These are phyloP conservation scores for Penicillium nucicola DNA, from an alignment of 495 filamentous ascomycete species.

Conservation along the genomic window DNA sequence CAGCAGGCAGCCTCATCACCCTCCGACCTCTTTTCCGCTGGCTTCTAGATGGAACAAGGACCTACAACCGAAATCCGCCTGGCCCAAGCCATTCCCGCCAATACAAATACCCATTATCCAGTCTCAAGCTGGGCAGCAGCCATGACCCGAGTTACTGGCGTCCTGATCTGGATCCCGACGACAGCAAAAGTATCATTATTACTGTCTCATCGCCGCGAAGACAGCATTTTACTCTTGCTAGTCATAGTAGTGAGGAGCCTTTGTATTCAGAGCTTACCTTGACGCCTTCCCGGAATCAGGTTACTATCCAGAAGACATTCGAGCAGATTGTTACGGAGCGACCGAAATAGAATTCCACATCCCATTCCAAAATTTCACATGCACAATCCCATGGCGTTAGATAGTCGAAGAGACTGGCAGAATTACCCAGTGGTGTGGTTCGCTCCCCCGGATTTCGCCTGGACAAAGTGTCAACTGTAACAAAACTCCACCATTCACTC, in stretches of 20 bases:
- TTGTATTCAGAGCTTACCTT: conserved; percentile 6
- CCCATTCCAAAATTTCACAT: no score
- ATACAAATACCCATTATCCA: conserved; percentile 5
- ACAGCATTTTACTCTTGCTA: neutral
- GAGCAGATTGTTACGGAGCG: neutral
- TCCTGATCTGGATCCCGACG: conserved; percentile 8
- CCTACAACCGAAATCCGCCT: neutral
- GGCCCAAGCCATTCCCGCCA: neutral
- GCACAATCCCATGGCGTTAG: no score
- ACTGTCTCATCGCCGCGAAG: conserved; percentile 1
- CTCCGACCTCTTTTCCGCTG: conserved; percentile 35
- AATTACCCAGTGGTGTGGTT: neutral
- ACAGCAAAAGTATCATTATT: conserved; percentile 3
- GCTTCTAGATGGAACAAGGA: conserved; percentile 11
- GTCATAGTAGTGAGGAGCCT: conserved; percentile 12
- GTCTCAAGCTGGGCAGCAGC: neutral
- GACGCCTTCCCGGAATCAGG: neutral
- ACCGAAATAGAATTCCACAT: neutral
- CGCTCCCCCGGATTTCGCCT: no score
- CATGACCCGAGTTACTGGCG: conserved; percentile 9
- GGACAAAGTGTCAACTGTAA: no score
- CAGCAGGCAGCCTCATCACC: conserved; percentile 35
- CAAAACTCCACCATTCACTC: no score
- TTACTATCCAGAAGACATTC: conserved; percentile 9
- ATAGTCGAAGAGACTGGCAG: neutral